phyloP scores from a whole-genome alignment of 2,329 filamentous ascomycete genomes.

The Neonectria magnoliae region DNA sequence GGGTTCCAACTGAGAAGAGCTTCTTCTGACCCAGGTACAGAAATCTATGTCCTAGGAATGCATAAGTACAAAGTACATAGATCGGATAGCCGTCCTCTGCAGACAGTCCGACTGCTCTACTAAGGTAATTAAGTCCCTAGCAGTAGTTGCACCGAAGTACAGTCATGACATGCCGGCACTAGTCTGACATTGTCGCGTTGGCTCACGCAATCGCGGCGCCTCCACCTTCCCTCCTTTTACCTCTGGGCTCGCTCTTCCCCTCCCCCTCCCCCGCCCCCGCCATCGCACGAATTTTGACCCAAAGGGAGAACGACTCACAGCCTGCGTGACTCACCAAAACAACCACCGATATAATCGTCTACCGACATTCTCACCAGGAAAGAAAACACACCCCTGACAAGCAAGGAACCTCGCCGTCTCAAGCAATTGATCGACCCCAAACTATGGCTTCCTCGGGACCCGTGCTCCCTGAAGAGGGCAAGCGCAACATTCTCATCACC shows the following conservation, averaged over 20 bases:
- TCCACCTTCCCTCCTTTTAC: constrained; percentile 27
- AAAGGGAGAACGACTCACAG: not conserved
- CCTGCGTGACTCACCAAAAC: constrained; percentile 22
- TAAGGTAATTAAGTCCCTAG: no score
- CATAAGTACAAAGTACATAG: no score
- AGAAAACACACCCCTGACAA: not conserved
- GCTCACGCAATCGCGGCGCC: constrained; percentile 10
- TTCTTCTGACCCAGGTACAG: not conserved
- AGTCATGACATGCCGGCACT: not conserved
- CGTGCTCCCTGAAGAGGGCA: constrained; percentile 74
- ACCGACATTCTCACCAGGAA: not conserved
- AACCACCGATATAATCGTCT: not conserved
- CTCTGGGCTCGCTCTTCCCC: not conserved
- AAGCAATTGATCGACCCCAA: not conserved
- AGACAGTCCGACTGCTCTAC: not conserved
- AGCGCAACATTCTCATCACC: constrained; percentile 90
- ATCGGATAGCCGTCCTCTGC: no score
- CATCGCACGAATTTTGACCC: constrained; percentile 39
- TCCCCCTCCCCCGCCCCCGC: constrained; percentile 39
- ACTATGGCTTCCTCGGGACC: constrained; percentile 45
- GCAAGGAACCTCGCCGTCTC: not conserved
- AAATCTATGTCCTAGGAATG: no score
- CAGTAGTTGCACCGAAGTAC: no score
- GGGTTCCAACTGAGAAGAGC: not conserved
- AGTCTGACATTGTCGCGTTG: not conserved